Evolutionary conservation across 2,329 filamentous ascomycete genomes (phyloP).

Genomic region (Trichoderma sp.): DNA sequence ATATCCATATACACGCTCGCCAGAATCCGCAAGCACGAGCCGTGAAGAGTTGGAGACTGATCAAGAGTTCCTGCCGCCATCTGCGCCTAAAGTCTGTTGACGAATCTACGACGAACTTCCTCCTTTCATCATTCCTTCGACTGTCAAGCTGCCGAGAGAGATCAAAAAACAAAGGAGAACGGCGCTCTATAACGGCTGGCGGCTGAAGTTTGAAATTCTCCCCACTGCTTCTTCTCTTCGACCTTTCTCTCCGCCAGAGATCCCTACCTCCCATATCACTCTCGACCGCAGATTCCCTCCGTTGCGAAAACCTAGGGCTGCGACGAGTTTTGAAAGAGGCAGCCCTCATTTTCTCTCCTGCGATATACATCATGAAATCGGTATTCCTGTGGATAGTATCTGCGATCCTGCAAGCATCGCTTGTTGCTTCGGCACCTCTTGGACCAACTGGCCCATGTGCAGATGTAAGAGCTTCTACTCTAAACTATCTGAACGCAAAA

Average conservation of each 20-base stretch:
- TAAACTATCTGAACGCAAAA: not conserved
- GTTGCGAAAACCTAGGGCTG: not conserved
- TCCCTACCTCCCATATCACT: not conserved
- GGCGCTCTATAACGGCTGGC: not conserved
- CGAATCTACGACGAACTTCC: not conserved
- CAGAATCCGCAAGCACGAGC: not conserved
- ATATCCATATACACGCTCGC: not conserved
- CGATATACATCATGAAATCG: conserved; percentile 17
- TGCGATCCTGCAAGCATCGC: conserved; percentile 20
- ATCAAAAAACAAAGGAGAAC: not conserved
- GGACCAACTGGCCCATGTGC: conserved; percentile 41
- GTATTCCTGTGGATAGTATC: conserved; percentile 21
- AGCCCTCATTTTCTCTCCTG: not conserved
- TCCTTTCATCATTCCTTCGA: not conserved
- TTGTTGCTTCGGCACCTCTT: conserved; percentile 34
- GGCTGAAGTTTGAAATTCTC: not conserved
- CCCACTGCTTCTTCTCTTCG: too few species aligned
- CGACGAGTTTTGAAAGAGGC: not conserved
- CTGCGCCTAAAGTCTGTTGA: not conserved
- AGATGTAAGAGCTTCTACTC: conserved; percentile 32
- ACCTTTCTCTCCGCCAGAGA: not conserved
- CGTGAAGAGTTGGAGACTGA: not conserved
- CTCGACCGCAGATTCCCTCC: not conserved
- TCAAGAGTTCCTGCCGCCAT: not conserved
- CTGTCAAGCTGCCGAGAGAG: not conserved